Conservation (phyloP, 2,329 filamentous ascomycete genomes). For the Nannizzia gypsea region DNA sequence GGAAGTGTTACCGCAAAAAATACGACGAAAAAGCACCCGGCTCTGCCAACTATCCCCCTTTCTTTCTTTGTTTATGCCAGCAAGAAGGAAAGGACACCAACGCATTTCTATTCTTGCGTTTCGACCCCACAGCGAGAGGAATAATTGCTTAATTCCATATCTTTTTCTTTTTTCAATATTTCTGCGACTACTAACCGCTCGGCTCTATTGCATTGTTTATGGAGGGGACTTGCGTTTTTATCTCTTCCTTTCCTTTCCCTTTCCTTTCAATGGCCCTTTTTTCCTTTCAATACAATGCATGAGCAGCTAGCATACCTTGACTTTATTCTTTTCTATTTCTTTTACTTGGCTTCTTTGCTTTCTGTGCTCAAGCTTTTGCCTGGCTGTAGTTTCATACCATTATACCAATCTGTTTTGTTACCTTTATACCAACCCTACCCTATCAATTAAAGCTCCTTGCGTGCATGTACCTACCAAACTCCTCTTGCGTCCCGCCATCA, state of each 20-base stretch:
- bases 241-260: neutral
- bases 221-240: neutral
- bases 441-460: neutral
- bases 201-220: neutral
- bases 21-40: neutral
- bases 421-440: neutral
- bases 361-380: conserved; percentile 1
- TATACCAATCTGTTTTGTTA: conserved; percentile 7
- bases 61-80: neutral
- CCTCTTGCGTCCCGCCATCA: neutral
- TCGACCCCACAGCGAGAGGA: neutral
- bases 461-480: neutral
- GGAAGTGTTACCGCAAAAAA: conserved; percentile 3
- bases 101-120: neutral
- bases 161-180: neutral
- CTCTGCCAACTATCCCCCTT: neutral
- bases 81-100: neutral
- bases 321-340: neutral
- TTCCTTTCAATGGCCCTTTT: neutral
- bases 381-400: conserved; percentile 6
- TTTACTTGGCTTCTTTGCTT: neutral
- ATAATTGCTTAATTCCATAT: neutral
- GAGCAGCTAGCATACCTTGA: conserved; percentile 3
- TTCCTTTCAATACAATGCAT: neutral
- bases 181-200: neutral